Conservation (phyloP, 345 rosid species). For the Raphanus sativus region DNA sequence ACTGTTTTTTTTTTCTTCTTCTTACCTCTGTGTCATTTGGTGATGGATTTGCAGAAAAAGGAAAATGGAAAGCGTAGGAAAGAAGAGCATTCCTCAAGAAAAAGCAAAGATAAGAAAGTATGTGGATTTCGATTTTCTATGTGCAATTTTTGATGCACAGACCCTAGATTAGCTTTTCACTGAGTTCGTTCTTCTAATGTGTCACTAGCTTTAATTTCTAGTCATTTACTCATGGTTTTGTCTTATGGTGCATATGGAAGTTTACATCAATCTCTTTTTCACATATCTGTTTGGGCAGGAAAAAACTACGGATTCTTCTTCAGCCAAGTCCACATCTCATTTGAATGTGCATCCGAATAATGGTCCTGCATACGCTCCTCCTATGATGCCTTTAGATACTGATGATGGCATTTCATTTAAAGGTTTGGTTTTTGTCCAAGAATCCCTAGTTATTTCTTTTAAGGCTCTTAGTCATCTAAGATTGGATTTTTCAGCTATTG, state of each 20-base stretch:
- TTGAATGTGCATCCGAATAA: slow-evolving; percentile 57
- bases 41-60: slow-evolving; percentile 58
- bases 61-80: slow-evolving; percentile 80
- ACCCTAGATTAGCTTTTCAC: no score
- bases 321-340: slow-evolving; percentile 63
- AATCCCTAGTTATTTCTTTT: not conserved
- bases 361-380: slow-evolving; percentile 66
- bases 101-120: slow-evolving; percentile 83
- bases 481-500: slow-evolving; percentile 58
- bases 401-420: slow-evolving; percentile 74
- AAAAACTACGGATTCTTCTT: slow-evolving; percentile 62
- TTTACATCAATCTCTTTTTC: no score
- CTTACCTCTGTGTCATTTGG: slow-evolving; percentile 22
- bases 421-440: slow-evolving; percentile 57
- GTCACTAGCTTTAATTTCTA: no score
- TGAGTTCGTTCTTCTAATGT: no score
- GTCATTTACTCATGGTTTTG: no score
- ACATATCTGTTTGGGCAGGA: slow-evolving; percentile 50
- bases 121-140: slow-evolving; percentile 2
- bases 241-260: no score
- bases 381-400: slow-evolving; percentile 54
- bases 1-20: not conserved
- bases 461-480: not conserved
- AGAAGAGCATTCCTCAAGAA: slow-evolving; percentile 75
- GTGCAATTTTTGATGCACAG: no score